phyloP scores from a whole-genome alignment of 352 stramenopile species.

The Pythium dissotocum region DNA sequence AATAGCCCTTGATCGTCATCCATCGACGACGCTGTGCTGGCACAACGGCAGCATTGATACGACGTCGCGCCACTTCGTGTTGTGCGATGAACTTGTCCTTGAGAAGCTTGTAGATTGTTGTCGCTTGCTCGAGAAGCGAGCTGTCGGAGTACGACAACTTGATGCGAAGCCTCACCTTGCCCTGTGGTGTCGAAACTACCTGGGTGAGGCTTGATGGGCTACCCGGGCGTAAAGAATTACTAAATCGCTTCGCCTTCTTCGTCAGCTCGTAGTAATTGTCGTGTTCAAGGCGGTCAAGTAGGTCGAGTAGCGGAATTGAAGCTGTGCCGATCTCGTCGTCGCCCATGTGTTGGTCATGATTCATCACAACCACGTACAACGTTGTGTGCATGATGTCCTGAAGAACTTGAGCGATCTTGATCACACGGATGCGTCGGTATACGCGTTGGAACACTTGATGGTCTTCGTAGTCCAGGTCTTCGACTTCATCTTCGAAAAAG shows the following conservation, averaged over 20 bases:
- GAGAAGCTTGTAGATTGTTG: slow-evolving; percentile 57
- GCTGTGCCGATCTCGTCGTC: slow-evolving; percentile 57
- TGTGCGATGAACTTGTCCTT: slow-evolving; percentile 65
- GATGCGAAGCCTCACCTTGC: slow-evolving; percentile 48
- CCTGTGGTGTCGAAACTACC: slow-evolving; percentile 21
- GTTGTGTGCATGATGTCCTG: slow-evolving; percentile 63
- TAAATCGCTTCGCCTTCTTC: slow-evolving; percentile 27
- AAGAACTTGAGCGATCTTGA: slow-evolving; percentile 58
- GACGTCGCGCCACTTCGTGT: slow-evolving; percentile 49
- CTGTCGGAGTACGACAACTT: slow-evolving; percentile 58
- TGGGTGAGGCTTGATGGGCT: slow-evolving; percentile 9
- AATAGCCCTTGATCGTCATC: slow-evolving; percentile 54
- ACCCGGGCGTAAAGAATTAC: background rate
- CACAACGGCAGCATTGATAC: slow-evolving; percentile 64
- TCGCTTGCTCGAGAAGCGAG: slow-evolving; percentile 65
- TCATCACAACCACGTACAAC: slow-evolving; percentile 59
- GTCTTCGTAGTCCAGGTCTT: slow-evolving; percentile 64
- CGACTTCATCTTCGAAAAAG: slow-evolving; percentile 71
- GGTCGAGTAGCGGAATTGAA: slow-evolving; percentile 63
- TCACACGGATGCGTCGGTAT: slow-evolving; percentile 52
- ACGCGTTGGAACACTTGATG: slow-evolving; percentile 47
- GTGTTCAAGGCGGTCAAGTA: slow-evolving; percentile 64
- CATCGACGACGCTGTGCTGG: slow-evolving; percentile 61
- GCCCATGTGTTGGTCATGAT: slow-evolving; percentile 45
- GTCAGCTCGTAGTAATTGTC: slow-evolving; percentile 59